Percentiles rank a stretch among this genome's conserved stretches.
phyloP scores from a whole-genome alignment of 306 rosid species.

The Fagus crenata region DNA sequence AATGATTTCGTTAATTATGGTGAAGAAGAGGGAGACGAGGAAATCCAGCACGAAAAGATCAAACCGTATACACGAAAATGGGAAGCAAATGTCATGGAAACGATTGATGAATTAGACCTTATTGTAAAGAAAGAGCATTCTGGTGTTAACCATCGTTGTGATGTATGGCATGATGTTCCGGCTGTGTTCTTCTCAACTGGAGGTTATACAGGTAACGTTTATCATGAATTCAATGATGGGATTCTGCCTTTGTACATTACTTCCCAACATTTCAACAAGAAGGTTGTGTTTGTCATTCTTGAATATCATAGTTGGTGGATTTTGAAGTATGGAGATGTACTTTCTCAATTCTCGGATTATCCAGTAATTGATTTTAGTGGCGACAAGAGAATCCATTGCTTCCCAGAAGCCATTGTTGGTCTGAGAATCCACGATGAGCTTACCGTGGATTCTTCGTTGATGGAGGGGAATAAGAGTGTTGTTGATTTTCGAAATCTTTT shows the following conservation, averaged over 20 bases:
- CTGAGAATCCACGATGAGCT: slow-evolving; percentile 84
- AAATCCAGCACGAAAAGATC: slow-evolving; percentile 59
- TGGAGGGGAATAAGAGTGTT: slow-evolving; percentile 57
- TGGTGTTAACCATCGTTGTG: slow-evolving; percentile 40
- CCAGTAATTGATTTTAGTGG: slow-evolving; percentile 55
- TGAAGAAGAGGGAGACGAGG: slow-evolving; percentile 27
- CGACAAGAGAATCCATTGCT: slow-evolving; percentile 77
- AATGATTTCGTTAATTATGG: slow-evolving; percentile 9
- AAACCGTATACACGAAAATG: slow-evolving; percentile 92
- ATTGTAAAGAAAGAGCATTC: slow-evolving; percentile 46
- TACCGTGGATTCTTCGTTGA: slow-evolving; percentile 58
- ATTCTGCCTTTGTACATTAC: slow-evolving; percentile 81
- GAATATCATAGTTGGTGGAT: slow-evolving; percentile 94
- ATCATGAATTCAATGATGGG: slow-evolving; percentile 97
- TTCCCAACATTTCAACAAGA: slow-evolving; percentile 72
- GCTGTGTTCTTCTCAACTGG: slow-evolving; percentile 93
- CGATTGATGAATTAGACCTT: slow-evolving; percentile 67
- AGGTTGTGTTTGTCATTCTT: slow-evolving; percentile 82
- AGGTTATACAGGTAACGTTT: slow-evolving; percentile 94
- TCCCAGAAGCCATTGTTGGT: slow-evolving; percentile 79
- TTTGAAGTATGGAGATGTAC: slow-evolving; percentile 70
- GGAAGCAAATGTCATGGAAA: slow-evolving; percentile 78
- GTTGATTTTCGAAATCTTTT: slow-evolving; percentile 70
- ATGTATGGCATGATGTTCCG: slow-evolving; percentile 74
- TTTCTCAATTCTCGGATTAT: slow-evolving; percentile 71